Evolutionary conservation across 179 eudicot species (phyloP), one percentile per base, ranked within the genome.

Genomic region (Camellia oleifera): DNA sequence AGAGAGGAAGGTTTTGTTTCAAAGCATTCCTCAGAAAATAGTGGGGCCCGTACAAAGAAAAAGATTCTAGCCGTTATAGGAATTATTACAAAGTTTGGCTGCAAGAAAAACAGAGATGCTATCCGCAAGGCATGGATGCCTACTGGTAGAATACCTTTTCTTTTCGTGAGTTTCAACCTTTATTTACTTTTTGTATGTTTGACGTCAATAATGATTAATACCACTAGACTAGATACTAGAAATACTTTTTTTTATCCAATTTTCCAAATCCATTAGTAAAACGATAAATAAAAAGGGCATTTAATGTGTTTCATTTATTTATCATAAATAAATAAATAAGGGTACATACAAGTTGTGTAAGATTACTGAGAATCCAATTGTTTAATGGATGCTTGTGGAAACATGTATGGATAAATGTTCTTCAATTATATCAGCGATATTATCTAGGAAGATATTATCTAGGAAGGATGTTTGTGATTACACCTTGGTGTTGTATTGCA

Each of bases 111-210:
- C 81, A 86, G 98, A 90, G 91, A 91, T 83, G 97, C 97, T 60
- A 91, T 94, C 66, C 92, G 98, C 74, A 94, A 90, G 85, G 96
- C 98, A 74, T 94, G 97, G 98, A 93, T 94, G 97, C 90, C 92
- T 77, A 83, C 86, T 82, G 98, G 98, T 94, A 88, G 75, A 65
- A 52, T 72, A 52, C 74, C 71, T 20, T 48, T 75, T 69, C 26
- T 12, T 77, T 70, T 42, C 74, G 17, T 72, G 80, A 48, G 76
- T 73, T 52, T 56, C 73, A 64, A 18, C 15, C 40, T 13, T 18
- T 69, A 56, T 54, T 50, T 20, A 20, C 23, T 20, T 23, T 50
- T 45, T 14, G 72, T 4, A 52, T 23, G 8, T n/a, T 46, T 6
- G 60, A 23, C 2, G 44, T 52, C 45, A 6, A 52, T 20, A 65